These are phyloP conservation scores for Beauveria medogensis DNA, from an alignment of 2,329 filamentous ascomycete genomes.

Conservation along the genomic window DNA sequence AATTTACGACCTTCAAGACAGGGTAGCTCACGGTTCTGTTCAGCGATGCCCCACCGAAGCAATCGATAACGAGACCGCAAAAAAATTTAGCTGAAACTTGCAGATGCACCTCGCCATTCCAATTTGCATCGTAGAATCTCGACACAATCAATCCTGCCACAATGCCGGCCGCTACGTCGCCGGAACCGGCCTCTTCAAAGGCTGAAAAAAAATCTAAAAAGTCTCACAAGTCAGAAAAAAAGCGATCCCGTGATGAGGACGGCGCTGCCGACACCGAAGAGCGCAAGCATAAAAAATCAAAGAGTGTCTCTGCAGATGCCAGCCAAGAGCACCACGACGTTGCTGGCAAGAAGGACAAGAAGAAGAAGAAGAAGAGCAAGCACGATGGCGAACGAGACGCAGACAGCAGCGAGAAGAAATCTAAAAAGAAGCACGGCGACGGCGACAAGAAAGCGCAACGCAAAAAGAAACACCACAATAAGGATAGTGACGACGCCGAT, in stretches of 20 bases:
- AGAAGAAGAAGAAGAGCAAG: constrained; percentile 21
- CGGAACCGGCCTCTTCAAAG: constrained; percentile 23
- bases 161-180: constrained; percentile 27
- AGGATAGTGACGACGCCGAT: constrained; percentile 21
- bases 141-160: constrained; percentile 13
- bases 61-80: constrained; percentile 17
- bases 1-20: neutral
- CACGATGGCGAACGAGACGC: constrained; percentile 14
- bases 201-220: constrained; percentile 32
- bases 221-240: constrained; percentile 30
- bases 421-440: constrained; percentile 12
- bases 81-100: constrained; percentile 17
- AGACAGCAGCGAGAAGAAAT: constrained; percentile 11
- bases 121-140: neutral
- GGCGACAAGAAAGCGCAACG: neutral
- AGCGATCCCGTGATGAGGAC: constrained; percentile 38
- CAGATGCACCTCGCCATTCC: neutral
- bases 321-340: constrained; percentile 20
- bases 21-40: neutral
- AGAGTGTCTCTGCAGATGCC: constrained; percentile 31
- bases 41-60: neutral
- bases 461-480: constrained; percentile 21
- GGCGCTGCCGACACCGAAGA: constrained; percentile 27
- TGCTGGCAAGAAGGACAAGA: constrained; percentile 26
- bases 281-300: constrained; percentile 43